Evolutionary conservation across 192 early-diverging fungal genomes (phyloP).

Genomic region (Rhizoclosmatium globosum): DNA sequence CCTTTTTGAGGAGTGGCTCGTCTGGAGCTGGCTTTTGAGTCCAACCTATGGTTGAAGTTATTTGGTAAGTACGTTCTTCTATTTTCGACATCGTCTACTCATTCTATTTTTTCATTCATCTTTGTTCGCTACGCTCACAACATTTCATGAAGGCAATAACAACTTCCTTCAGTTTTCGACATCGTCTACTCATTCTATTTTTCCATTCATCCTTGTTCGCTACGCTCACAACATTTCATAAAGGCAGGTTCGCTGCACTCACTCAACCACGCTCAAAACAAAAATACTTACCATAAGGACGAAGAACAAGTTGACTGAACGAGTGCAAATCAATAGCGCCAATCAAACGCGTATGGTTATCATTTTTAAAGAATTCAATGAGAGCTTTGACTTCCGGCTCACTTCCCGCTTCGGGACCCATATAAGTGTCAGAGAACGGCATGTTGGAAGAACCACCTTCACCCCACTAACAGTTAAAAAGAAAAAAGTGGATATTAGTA

Average conservation of each 20-base stretch:
- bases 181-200: too few species aligned
- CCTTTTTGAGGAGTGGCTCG: constrained; percentile 52
- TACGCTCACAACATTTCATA: too few species aligned
- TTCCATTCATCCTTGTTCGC: too few species aligned
- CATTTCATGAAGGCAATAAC: too few species aligned
- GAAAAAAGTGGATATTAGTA: constrained; percentile 43
- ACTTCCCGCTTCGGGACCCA: constrained; percentile 51
- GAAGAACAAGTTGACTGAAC: constrained; percentile 65
- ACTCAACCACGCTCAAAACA: constrained; percentile 2
- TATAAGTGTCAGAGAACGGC: constrained; percentile 62
- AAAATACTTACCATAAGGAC: constrained; percentile 57
- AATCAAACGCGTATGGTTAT: constrained; percentile 53
- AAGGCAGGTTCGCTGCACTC: constrained; percentile 36
- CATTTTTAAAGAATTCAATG: constrained; percentile 55
- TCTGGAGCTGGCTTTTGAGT: constrained; percentile 49
- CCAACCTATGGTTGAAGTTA: constrained; percentile 29
- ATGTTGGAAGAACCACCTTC: constrained; percentile 58
- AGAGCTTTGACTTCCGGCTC: constrained; percentile 63
- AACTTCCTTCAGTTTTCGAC: too few species aligned
- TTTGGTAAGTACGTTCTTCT: not conserved
- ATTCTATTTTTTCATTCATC: too few species aligned
- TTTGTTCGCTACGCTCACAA: too few species aligned
- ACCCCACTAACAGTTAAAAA: constrained; percentile 48
- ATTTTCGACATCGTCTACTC: too few species aligned
- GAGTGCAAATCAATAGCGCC: constrained; percentile 69